Evolutionary conservation across 106 monocot genomes (phyloP).

Genomic region (Dendrobium huoshanense): DNA sequence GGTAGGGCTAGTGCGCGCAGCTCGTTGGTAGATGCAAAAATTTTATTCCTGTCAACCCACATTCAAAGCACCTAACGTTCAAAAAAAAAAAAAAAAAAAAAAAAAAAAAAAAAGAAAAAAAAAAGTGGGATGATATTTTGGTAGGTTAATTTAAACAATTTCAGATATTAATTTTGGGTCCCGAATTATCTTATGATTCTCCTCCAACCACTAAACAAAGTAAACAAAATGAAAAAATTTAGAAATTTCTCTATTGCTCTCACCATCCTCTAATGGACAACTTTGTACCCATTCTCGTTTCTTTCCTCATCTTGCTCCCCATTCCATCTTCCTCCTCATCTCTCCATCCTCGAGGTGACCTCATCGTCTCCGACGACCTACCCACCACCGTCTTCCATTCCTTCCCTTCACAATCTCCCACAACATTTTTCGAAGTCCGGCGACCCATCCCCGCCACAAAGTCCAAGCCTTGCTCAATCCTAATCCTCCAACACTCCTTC

Average conservation of each 20-base stretch:
- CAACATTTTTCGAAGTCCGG: conserved; percentile 10
- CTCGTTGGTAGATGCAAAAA: too few relatives aligned
- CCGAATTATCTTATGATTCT: too few relatives aligned
- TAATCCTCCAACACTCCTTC: conserved; percentile 59
- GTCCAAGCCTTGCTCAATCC: conserved; percentile 20
- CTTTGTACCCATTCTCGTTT: neutral
- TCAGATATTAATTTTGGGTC: too few relatives aligned
- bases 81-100: too few relatives aligned
- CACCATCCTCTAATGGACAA: neutral
- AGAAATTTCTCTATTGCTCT: neutral
- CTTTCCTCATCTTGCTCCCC: conserved; percentile 4
- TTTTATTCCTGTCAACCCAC: too few relatives aligned
- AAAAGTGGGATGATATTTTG: too few relatives aligned
- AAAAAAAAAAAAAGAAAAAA: too few relatives aligned
- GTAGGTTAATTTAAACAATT: too few relatives aligned
- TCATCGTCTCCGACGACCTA: neutral
- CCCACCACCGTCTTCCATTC: neutral
- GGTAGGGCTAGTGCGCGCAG: too few relatives aligned
- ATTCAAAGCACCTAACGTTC: too few relatives aligned
- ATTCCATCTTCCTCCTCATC: conserved; percentile 3
- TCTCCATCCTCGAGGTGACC: conserved; percentile 4
- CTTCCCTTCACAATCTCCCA: conserved; percentile 21
- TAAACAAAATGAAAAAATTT: too few relatives aligned
- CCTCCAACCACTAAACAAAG: too few relatives aligned
- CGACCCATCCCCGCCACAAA: conserved; percentile 10